phyloP scores from a whole-genome alignment of 2,329 filamentous ascomycete genomes.

The Clonostachys sp. region DNA sequence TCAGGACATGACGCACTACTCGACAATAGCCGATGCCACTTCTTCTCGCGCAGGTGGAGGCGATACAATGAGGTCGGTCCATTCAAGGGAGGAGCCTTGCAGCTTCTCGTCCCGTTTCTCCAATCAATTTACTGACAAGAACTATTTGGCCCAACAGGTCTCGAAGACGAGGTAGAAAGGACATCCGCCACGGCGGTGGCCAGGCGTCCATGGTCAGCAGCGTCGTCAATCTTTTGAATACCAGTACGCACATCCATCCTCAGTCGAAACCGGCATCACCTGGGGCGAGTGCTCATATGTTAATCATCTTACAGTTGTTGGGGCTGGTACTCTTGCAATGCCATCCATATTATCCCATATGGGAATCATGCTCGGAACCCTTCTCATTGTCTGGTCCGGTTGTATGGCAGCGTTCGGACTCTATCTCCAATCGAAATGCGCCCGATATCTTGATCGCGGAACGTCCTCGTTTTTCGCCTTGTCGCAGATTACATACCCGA shows the following conservation, averaged over 20 bases:
- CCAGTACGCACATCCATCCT: constrained; percentile 55
- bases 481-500: constrained; percentile 94
- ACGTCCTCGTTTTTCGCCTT: constrained; percentile 92
- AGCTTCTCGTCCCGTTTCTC: no score
- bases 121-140: constrained; percentile 1
- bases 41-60: not conserved
- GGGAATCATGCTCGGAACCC: constrained; percentile 79
- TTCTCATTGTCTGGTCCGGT: constrained; percentile 89
- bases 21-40: constrained; percentile 4
- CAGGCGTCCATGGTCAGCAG: constrained; percentile 87
- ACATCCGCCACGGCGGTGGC: constrained; percentile 56
- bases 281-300: no score
- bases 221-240: constrained; percentile 93
- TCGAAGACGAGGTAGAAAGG: constrained; percentile 64
- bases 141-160: constrained; percentile 26
- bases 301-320: constrained; percentile 65
- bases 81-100: not conserved
- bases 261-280: no score
- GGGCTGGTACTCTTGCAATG: constrained; percentile 91
- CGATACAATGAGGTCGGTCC: constrained; percentile 2
- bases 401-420: constrained; percentile 86
- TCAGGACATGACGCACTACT: constrained; percentile 3
- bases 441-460: constrained; percentile 86
- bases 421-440: constrained; percentile 90
- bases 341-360: constrained; percentile 94